Conservation (phyloP, 495 filamentous ascomycete species). For the Penicillium flavigenum region DNA sequence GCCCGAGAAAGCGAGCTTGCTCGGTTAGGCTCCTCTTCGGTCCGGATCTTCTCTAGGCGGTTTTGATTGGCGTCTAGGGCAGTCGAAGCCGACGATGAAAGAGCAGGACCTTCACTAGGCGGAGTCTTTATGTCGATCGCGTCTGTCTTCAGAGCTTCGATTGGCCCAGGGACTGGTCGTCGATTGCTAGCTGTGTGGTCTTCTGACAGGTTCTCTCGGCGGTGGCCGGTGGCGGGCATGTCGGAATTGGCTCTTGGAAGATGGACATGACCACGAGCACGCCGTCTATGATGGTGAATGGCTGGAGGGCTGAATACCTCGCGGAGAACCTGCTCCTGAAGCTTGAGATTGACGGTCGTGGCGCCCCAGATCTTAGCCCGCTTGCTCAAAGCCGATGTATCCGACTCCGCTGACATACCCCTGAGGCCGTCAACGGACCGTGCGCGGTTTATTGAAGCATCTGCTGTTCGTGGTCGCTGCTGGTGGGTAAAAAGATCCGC, state of each 20-base stretch:
- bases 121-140: conserved; percentile 34
- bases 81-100: conserved; percentile 48
- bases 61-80: conserved; percentile 40
- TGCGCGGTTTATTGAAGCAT: conserved; percentile 23
- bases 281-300: conserved; percentile 64
- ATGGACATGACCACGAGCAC: conserved; percentile 60
- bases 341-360: conserved; percentile 85
- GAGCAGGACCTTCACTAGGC: conserved; percentile 27
- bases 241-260: conserved; percentile 47
- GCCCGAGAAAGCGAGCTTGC: conserved; percentile 35
- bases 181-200: conserved; percentile 31
- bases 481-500: conserved; percentile 63
- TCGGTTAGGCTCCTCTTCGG: conserved; percentile 31
- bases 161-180: conserved; percentile 17
- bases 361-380: conserved; percentile 80
- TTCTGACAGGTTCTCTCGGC: conserved; percentile 35
- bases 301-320: conserved; percentile 89
- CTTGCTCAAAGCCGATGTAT: conserved; percentile 32
- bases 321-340: conserved; percentile 89
- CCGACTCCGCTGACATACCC: conserved; percentile 17
- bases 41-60: conserved; percentile 35
- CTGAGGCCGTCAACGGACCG: conserved; percentile 23
- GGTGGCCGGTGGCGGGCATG: conserved; percentile 20
- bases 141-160: conserved; percentile 22
- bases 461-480: conserved; percentile 33